Base-by-base conservation (phyloP, 2,329 filamentous ascomycete genomes). In the Phyllosticta citrichinensis region DNA sequence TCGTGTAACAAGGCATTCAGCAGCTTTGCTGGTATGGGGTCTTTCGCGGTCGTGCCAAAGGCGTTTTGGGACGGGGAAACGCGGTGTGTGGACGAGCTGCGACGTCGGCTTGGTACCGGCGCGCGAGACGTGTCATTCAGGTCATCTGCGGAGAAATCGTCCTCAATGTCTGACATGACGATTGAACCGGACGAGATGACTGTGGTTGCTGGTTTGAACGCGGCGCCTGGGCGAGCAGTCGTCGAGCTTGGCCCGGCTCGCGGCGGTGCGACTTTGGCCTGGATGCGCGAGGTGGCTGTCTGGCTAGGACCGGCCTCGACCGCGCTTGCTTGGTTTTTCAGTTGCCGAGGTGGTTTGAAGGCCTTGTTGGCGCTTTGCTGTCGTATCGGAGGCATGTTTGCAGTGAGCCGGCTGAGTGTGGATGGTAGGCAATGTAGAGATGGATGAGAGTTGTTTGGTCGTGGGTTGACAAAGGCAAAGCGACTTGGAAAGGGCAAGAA, bases 1-100 rank as follows among this genome's bases (percentile, higher is more conserved):
- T 92, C 85, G 70, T 95, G 87, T 35, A 97, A 78, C 3, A 97
- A 76, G 40, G 85, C 83, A 10, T 88, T 87, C 51, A 97, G 75
- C 0, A 97, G 79, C 52, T 89, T 85, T 3, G 83, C 79, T 0
- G 91, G 89, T 27, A 97, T 88, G 1, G 80, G 71, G 1, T 70
- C 67, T 11, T 58, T 40, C 9, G 52, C 54, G 2, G 33, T 35
- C 12, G 40, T 6, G 24, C 30, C 27, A 10, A 58, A 17, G 2
- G 25, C n/a, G 24, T 68, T 68, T 33, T 65, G 63, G 40, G 55
- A 57, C 19, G 52, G 19, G 20, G 57, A 55, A 11, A 19, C 52
- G n/a, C 54, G 52, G 17, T 55, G 30, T 8, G 20, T 50, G 20
- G 30, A 47, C 12, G 40, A 47, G 40, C 10, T 6, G 24, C 22